These are phyloP conservation scores for Lepidium didymum DNA, from an alignment of 345 rosid species.

Conservation along the genomic window DNA sequence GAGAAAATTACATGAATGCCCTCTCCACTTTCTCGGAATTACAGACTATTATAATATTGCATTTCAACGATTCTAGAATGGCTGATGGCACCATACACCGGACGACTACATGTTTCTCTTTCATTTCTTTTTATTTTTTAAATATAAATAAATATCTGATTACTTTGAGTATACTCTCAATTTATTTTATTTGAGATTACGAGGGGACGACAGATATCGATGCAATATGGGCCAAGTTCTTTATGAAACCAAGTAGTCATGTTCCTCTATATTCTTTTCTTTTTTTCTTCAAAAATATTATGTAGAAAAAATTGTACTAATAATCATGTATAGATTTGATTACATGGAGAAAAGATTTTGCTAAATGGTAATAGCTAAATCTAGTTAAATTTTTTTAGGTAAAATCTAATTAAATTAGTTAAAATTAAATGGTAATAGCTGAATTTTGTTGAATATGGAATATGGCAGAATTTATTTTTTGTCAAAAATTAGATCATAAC, in stretches of 20 bases:
- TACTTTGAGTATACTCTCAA: slow-evolving; percentile 1
- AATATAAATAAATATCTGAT: neutral
- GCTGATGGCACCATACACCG: slow-evolving; percentile 16
- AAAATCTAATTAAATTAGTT: too few species aligned
- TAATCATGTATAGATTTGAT: too few species aligned
- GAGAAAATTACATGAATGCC: slow-evolving; percentile 21
- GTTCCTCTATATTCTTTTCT: too few species aligned
- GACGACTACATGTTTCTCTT: neutral
- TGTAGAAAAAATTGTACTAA: too few species aligned
- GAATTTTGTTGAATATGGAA: too few species aligned
- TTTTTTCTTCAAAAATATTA: too few species aligned
- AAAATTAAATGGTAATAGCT: too few species aligned
- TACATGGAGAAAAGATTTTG: too few species aligned
- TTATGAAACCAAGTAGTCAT: neutral
- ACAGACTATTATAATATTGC: neutral
- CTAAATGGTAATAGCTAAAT: too few species aligned
- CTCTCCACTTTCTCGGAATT: slow-evolving; percentile 27
- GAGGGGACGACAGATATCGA: neutral
- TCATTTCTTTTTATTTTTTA: neutral
- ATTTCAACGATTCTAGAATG: slow-evolving; percentile 19
- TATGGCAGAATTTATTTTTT: too few species aligned
- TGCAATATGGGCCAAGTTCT: slow-evolving; percentile 20
- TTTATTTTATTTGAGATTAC: neutral
- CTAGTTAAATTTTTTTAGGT: too few species aligned
- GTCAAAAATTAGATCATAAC: too few species aligned